Percentiles rank a stretch among this genome's conserved stretches.
Evolutionary conservation across 768 basidiomycete species (phyloP).

Genomic region (Suillus tomentosus): DNA sequence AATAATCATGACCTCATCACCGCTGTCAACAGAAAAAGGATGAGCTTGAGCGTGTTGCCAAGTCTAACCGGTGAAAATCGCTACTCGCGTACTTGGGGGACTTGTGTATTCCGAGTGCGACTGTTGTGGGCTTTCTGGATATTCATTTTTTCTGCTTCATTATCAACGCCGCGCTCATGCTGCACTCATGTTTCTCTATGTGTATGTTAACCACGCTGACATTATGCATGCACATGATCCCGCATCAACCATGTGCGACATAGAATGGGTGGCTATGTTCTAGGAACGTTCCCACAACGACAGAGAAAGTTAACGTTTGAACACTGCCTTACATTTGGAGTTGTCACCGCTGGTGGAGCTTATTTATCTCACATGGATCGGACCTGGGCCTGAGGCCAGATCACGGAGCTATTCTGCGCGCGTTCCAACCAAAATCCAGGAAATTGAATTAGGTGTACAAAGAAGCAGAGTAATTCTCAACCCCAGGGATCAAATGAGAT

Average conservation of each 20-base stretch:
- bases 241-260: background rate
- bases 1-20: conserved; percentile 1
- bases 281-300: background rate
- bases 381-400: background rate
- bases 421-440: background rate
- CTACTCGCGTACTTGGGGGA: conserved; percentile 5
- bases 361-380: background rate
- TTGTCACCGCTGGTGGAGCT: background rate
- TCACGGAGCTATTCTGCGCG: background rate
- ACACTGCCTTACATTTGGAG: background rate
- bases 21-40: conserved; percentile 81
- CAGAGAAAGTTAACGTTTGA: background rate
- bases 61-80: conserved; percentile 95
- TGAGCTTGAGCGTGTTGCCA: conserved; percentile 99
- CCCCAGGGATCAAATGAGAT: conserved; percentile 5
- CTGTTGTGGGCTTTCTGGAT: conserved; percentile 26
- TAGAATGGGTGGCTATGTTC: background rate
- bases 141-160: conserved; percentile 15
- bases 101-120: conserved; percentile 23
- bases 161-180: conserved; percentile 23
- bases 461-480: conserved; percentile 6
- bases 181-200: conserved; percentile 24
- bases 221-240: conserved; percentile 14
- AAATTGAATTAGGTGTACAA: conserved; percentile 7
- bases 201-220: conserved; percentile 18